A percentile compares a stretch with the other conserved stretches of the same genome.
Evolutionary conservation across 2,329 filamentous ascomycete genomes (phyloP).

Genomic region (Cytospora schulzeri): DNA sequence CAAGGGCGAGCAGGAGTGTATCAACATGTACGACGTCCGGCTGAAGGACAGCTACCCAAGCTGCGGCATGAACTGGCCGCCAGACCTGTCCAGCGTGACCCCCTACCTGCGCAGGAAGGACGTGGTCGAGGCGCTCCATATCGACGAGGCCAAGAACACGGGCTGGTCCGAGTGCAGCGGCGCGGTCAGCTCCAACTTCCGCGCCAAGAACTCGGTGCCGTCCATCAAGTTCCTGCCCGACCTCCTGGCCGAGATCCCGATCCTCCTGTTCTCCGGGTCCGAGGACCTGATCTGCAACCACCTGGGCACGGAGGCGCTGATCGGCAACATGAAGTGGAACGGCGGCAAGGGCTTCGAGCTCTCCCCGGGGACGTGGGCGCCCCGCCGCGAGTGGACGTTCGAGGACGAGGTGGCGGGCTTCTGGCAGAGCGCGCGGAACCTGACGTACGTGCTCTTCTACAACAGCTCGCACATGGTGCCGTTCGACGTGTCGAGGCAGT

Average conservation of each 20-base stretch:
- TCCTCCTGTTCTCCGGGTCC: conserved; percentile 89
- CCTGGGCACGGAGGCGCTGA: conserved; percentile 86
- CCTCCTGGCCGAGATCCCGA: conserved; percentile 73
- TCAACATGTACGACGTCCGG: conserved; percentile 97
- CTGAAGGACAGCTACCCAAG: conserved; percentile 77
- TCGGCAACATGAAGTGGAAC: conserved; percentile 89
- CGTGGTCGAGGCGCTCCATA: conserved; percentile 77
- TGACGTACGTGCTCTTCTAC: conserved; percentile 94
- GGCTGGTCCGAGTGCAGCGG: conserved; percentile 93
- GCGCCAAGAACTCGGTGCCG: conserved; percentile 69
- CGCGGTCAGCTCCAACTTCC: conserved; percentile 73
- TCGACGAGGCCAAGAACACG: conserved; percentile 77
- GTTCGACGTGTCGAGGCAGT: conserved; percentile 84
- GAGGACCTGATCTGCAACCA: conserved; percentile 98
- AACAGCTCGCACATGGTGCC: conserved; percentile 98
- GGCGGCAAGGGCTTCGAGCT: conserved; percentile 89
- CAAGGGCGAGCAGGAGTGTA: conserved; percentile 61
- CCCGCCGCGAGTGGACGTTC: conserved; percentile 92
- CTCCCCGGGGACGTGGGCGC: conserved; percentile 84
- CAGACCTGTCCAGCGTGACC: conserved; percentile 75
- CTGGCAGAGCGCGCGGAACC: conserved; percentile 91
- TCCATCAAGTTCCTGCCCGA: conserved; percentile 75
- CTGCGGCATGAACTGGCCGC: conserved; percentile 98
- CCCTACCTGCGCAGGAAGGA: conserved; percentile 85
- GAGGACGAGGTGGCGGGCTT: conserved; percentile 86